A percentile compares a stretch with the other conserved stretches of the same genome.
Conservation (phyloP, 805 yeast species). For the Candida railenensis region DNA sequence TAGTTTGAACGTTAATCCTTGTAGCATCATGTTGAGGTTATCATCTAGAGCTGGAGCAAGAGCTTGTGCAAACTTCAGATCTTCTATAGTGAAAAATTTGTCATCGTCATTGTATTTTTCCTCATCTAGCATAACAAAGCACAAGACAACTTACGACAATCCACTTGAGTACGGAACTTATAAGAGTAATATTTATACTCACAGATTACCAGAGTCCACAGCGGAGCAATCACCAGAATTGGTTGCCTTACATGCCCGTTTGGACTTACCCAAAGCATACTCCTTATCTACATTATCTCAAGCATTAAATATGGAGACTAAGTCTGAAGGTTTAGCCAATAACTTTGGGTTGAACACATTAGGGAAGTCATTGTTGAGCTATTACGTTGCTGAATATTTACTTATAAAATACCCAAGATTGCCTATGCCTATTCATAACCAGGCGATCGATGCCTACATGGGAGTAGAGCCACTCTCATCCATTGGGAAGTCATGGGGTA, state of each 20-base stretch:
- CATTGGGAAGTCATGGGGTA: constrained; percentile 84
- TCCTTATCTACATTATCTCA: constrained; percentile 72
- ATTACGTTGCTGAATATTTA: constrained; percentile 72
- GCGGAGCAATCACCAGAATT: constrained; percentile 67
- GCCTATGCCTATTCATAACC: constrained; percentile 74
- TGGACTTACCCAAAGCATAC: constrained; percentile 58
- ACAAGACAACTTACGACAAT: constrained; percentile 19
- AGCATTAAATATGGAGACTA: constrained; percentile 61
- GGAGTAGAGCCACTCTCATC: constrained; percentile 64
- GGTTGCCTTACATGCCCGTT: constrained; percentile 74
- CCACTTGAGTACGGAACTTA: constrained; percentile 40
- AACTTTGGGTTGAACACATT: constrained; percentile 79
- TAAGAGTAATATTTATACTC: constrained; percentile 41
- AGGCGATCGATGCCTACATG: constrained; percentile 73
- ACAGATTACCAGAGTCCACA: constrained; percentile 45
- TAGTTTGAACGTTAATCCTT: background rate
- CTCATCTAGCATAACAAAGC: background rate
- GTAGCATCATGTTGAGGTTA: background rate
- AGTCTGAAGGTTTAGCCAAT: constrained; percentile 52
- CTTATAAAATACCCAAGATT: constrained; percentile 82
- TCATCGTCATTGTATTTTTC: background rate
- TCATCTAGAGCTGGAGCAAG: background rate
- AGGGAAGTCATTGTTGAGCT: constrained; percentile 75
- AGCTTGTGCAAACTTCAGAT: background rate
- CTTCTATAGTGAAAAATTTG: background rate